Base-by-base conservation (phyloP, 148 eudicot genomes). In the Chenopodium album region DNA sequence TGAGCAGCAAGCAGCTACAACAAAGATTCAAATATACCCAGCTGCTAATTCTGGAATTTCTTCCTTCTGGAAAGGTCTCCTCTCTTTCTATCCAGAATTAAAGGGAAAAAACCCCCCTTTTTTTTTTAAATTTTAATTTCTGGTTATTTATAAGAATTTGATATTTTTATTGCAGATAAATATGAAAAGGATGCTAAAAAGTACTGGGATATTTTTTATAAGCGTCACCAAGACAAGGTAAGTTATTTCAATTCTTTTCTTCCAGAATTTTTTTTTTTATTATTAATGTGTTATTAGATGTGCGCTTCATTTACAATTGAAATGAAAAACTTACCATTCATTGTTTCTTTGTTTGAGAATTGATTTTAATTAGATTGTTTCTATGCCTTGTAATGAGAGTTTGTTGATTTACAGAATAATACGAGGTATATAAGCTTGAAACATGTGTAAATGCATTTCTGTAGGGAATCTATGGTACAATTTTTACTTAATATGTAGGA, bases 121-220 rank as follows among this genome's bases (percentile, higher is more conserved):
- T 34, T 34, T 34, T 10, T 28, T 28, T 28, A 28, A 46, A 16
- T 62, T 73, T 73, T 3, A 34, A 34, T 77, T 34, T 79, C 63
- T 56, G 10, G 17, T 14, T 52, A 10, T 17, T 14, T 7, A 16
- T 68, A 65, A n/a, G 7, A 56, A 20, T 0, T 69, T 73, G 75
- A 60, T 60, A 76, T 82, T 68, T 14, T 81, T 85, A 65, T 14
- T 80, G 85, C 92, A 95, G 99, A 90, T 3, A 96, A 96, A 82
- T 96, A 96, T 84, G 99, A 96, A 86, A 89, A 82, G 84, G 99
- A 96, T 79, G 99, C 99, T 60, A 92, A 87, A 85, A 92, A 90
- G 90, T 94, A 96, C 78, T 96, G 99, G 99, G 99, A 96, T 85
- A 80, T 90, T 20, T 96, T 96, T 85, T 96, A 96, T 88, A 96